Percentiles rank a stretch among this genome's conserved stretches.
Conservation (phyloP, 352 stramenopile genomes). For the Phytophthora vignae region DNA sequence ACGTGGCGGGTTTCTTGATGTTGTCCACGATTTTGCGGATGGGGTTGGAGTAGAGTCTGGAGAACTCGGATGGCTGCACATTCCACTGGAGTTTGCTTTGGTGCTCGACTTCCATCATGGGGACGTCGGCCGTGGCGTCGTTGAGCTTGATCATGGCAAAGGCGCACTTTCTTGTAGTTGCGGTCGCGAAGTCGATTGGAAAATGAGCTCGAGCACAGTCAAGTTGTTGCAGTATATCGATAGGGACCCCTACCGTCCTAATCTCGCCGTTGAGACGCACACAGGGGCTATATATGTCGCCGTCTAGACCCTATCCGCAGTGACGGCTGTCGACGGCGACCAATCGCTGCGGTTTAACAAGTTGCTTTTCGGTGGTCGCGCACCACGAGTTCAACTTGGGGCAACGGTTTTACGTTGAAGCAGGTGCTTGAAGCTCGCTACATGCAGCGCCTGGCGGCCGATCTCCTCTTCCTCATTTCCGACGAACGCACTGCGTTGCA, state of each 20-base stretch:
- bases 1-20: constrained; percentile 91
- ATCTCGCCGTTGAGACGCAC: constrained; percentile 31
- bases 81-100: constrained; percentile 68
- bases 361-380: constrained; percentile 28
- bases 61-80: constrained; percentile 74
- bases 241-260: constrained; percentile 7
- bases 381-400: constrained; percentile 16
- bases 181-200: constrained; percentile 20
- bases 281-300: background rate
- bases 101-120: constrained; percentile 33
- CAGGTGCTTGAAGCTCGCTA: constrained; percentile 6
- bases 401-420: constrained; percentile 5
- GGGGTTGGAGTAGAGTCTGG: constrained; percentile 86
- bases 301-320: constrained; percentile 12
- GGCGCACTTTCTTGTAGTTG: constrained; percentile 2
- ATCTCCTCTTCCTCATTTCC: background rate
- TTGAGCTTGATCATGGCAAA: constrained; percentile 53
- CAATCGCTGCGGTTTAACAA: constrained; percentile 16
- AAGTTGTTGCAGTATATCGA: background rate
- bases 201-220: constrained; percentile 21
- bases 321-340: constrained; percentile 12
- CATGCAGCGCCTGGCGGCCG: background rate
- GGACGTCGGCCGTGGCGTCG: constrained; percentile 29
- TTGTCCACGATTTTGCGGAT: constrained; percentile 96
- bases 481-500: background rate